Evolutionary conservation across 2,329 filamentous ascomycete genomes (phyloP), one percentile per base, ranked within the genome.

Genomic region (Pyricularia sp.): DNA sequence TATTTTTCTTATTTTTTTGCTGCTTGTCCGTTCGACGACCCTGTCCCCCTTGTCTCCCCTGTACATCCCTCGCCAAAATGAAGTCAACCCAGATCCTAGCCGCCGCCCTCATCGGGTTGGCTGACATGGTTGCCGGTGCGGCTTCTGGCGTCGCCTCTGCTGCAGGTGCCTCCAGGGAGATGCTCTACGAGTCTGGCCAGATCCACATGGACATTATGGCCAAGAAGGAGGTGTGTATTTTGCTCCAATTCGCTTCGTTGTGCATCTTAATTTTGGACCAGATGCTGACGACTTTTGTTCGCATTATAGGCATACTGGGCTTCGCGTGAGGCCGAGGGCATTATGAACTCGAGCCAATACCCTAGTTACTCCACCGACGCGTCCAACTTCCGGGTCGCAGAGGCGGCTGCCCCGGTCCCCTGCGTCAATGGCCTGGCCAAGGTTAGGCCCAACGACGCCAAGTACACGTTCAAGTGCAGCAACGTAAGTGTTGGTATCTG

Each of bases 381-480:
- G 6, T 50, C 42, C 42, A n/a, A 50, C 42, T n/a, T 50, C 5
- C 14, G 42, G 4, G 4, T n/a, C 4, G 42, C 36, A 3, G 36
- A 33, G 31, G 28, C 55, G 20, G 36, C 59, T 10, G 67, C 31
- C 9, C 63, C 36, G 12, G 61, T 68, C 10, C 59, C 67, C 25
- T 68, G 67, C 33, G 55, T 68, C 9, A 58, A 69, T n/a, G 68
- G 68, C 17, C 30, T 65, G n/a, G 68, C 68, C 25, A 28, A 28
- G 11, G 64, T 50, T 36, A 61, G 65, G n/a, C 68, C 68, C 20
- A 64, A 64, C 12, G 68, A 69, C 30, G 50, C 68, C 9, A 50
- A 61, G 25, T 30, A 66, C n/a, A 66, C 64, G 14, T 69, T 69
- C 68, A 69, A 59, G 50, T 69, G 68, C 64, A 69, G 59, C 28